Evolutionary conservation across 768 basidiomycete genomes (phyloP).

Genomic region (Candolleomyces eurysporus): DNA sequence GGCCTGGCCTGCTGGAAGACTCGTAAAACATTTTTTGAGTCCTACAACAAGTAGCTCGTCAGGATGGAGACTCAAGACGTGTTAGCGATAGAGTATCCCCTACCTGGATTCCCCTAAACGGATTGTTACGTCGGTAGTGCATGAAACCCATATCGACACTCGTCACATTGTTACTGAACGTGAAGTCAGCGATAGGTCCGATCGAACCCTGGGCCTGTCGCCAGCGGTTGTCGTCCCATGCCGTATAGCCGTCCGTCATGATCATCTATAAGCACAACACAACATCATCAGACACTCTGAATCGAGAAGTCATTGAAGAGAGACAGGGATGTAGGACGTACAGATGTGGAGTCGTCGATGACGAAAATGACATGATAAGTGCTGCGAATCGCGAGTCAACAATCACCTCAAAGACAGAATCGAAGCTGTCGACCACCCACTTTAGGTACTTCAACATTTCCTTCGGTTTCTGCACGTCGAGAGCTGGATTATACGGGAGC

Average conservation of each 20-base stretch:
- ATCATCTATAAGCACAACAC: slow-evolving; percentile 14
- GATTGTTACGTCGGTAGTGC: slow-evolving; percentile 13
- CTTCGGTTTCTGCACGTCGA: slow-evolving; percentile 6
- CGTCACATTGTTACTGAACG: slow-evolving; percentile 21
- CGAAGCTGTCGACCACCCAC: background rate
- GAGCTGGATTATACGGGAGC: slow-evolving; percentile 10
- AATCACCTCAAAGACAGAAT: background rate
- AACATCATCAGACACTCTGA: background rate
- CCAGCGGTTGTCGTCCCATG: slow-evolving; percentile 17
- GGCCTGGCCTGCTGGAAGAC: slow-evolving; percentile 20
- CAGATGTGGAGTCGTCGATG: slow-evolving; percentile 29
- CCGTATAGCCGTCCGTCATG: slow-evolving; percentile 5
- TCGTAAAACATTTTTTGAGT: slow-evolving; percentile 12
- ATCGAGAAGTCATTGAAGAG: background rate
- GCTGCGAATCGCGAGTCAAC: slow-evolving; percentile 11
- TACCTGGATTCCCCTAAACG: slow-evolving; percentile 3
- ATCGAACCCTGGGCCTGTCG: slow-evolving; percentile 24
- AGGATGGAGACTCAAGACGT: background rate
- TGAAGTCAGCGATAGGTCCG: slow-evolving; percentile 26
- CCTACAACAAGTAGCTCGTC: slow-evolving; percentile 10
- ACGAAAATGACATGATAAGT: slow-evolving; percentile 26
- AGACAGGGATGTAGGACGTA: slow-evolving; percentile 10
- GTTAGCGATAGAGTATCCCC: background rate
- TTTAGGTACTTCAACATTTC: slow-evolving; percentile 13
- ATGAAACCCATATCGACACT: slow-evolving; percentile 26